Percentiles rank a stretch among this genome's conserved stretches.
Evolutionary conservation across 345 rosid species (phyloP).

Genomic region (Carallia brachiata): DNA sequence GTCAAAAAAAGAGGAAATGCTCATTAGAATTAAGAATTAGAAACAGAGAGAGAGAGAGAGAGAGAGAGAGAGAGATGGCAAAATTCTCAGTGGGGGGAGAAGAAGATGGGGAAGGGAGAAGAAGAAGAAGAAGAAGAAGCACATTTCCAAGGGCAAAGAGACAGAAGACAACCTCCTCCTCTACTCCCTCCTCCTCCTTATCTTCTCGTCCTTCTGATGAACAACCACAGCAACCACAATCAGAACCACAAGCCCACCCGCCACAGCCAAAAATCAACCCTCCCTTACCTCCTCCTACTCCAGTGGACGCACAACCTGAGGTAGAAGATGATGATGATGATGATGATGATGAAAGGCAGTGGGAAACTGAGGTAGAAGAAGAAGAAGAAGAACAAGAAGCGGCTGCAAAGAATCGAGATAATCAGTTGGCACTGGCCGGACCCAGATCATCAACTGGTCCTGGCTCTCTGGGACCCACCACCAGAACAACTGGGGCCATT

Average conservation of each 20-base stretch:
- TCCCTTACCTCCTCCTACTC: no score
- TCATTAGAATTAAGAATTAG: background rate
- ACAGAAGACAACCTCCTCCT: background rate
- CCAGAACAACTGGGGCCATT: slow-evolving; percentile 18
- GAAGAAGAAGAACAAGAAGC: slow-evolving; percentile 7
- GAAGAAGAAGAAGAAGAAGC: slow-evolving; percentile 35
- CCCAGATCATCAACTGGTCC: background rate
- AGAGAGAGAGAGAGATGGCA: slow-evolving; percentile 15
- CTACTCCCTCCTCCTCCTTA: background rate
- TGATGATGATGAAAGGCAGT: background rate
- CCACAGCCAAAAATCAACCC: background rate
- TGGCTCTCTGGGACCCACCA: background rate
- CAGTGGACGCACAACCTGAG: no score
- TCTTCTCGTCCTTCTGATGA: background rate
- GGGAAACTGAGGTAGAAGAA: background rate
- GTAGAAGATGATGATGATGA: background rate
- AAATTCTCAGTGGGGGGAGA: slow-evolving; percentile 30
- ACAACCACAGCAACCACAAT: background rate
- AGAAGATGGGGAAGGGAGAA: slow-evolving; percentile 32
- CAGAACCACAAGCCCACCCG: background rate
- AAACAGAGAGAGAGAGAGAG: background rate
- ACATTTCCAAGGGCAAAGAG: slow-evolving; percentile 18
- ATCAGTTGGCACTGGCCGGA: background rate
- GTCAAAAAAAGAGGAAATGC: background rate
- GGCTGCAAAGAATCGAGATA: background rate